These are phyloP conservation scores for Lactarius sp. DNA, from an alignment of 768 basidiomycete species.

Conservation along the genomic window DNA sequence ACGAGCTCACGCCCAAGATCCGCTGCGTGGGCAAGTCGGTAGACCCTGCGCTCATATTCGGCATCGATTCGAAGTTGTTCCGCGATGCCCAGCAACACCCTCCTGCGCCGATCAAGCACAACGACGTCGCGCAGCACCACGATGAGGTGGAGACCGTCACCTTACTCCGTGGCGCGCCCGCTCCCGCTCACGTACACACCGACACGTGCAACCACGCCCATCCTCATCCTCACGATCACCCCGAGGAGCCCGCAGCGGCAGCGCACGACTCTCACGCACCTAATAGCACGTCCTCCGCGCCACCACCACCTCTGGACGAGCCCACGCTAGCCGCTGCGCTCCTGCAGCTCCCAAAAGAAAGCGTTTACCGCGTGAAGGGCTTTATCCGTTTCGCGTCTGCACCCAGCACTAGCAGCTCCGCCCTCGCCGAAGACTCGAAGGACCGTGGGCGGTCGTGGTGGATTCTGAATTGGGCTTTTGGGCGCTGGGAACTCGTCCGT, in stretches of 20 bases:
- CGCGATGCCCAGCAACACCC: slow-evolving; percentile 26
- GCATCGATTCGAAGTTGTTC: slow-evolving; percentile 83
- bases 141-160: slow-evolving; percentile 85
- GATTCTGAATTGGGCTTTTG: slow-evolving; percentile 94
- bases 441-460: slow-evolving; percentile 27
- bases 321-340: slow-evolving; percentile 46
- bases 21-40: slow-evolving; percentile 61
- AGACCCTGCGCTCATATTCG: slow-evolving; percentile 77
- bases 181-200: slow-evolving; percentile 25
- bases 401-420: slow-evolving; percentile 26
- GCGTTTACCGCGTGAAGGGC: slow-evolving; percentile 81
- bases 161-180: slow-evolving; percentile 42
- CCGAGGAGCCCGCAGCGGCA: neutral
- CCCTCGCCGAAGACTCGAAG: slow-evolving; percentile 1
- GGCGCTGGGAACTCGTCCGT: slow-evolving; percentile 64
- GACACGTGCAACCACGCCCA: slow-evolving; percentile 5
- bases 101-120: neutral
- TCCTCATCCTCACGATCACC: neutral
- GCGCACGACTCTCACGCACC: neutral
- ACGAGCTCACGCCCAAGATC: slow-evolving; percentile 86
- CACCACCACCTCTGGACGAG: slow-evolving; percentile 32
- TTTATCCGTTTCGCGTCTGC: slow-evolving; percentile 52
- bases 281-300: no score
- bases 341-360: slow-evolving; percentile 53
- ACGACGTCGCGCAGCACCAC: slow-evolving; percentile 43